A percentile compares a stretch with the other conserved stretches of the same genome.
These are phyloP conservation scores for Novymonas esmeraldas DNA, from an alignment of 208 protist genomes.

Conservation along the genomic window DNA sequence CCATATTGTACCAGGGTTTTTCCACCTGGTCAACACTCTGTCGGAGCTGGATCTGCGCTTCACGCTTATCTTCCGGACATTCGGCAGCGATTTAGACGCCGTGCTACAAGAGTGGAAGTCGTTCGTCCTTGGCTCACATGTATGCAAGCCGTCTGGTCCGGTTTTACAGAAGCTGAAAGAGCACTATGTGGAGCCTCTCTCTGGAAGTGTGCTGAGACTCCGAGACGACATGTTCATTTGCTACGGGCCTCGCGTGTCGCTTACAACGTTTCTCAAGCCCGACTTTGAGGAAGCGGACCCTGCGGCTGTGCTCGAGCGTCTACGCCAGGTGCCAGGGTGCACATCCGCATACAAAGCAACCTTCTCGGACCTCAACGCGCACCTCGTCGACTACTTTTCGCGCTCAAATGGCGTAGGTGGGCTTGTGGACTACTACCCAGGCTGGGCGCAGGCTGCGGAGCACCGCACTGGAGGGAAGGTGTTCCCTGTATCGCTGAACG, in stretches of 20 bases:
- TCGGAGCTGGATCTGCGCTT: constrained; percentile 83
- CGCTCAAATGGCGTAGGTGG: constrained; percentile 68
- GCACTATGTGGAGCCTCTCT: constrained; percentile 48
- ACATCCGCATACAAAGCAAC: constrained; percentile 42
- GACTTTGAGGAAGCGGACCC: constrained; percentile 30
- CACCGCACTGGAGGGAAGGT: constrained; percentile 81
- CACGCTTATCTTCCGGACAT: constrained; percentile 89
- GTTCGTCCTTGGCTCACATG: constrained; percentile 76
- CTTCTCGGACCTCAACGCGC: constrained; percentile 51
- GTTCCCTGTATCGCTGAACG: constrained; percentile 56
- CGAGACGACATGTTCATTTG: constrained; percentile 70
- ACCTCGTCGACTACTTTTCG: constrained; percentile 60
- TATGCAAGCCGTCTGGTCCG: constrained; percentile 58
- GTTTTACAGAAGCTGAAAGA: constrained; percentile 50
- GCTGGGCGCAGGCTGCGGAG: constrained; percentile 83
- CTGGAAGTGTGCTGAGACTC: constrained; percentile 72
- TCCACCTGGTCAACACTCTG: constrained; percentile 78
- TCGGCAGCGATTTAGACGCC: constrained; percentile 75
- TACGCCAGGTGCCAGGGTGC: constrained; percentile 52
- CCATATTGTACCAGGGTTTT: constrained; percentile 87
- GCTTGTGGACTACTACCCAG: constrained; percentile 90
- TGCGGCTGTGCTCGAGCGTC: constrained; percentile 28
- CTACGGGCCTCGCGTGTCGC: constrained; percentile 60
- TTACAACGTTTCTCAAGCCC: constrained; percentile 32
- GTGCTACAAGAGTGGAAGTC: constrained; percentile 81